phyloP scores from a whole-genome alignment of 2,329 filamentous ascomycete genomes.

The Fusarium udum region DNA sequence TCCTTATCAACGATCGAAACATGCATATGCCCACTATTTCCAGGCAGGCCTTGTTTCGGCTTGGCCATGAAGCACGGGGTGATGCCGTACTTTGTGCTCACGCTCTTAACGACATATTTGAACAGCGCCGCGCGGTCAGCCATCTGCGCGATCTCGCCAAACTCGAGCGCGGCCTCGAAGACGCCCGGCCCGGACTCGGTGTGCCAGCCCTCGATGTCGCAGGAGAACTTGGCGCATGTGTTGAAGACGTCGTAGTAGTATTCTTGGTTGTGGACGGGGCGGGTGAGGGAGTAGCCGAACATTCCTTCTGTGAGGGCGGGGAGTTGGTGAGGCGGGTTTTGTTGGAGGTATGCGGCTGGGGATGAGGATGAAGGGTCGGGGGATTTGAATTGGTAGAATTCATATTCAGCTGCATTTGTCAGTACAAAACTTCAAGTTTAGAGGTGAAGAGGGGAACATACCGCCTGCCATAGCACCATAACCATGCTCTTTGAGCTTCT shows the following conservation, averaged over 20 bases:
- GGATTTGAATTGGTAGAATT: slow-evolving; percentile 90
- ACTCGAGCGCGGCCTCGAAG: slow-evolving; percentile 94
- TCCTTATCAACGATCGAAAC: slow-evolving; percentile 82
- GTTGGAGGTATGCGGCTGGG: slow-evolving; percentile 76
- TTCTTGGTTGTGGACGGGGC: slow-evolving; percentile 88
- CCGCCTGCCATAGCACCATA: slow-evolving; percentile 90
- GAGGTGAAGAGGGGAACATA: slow-evolving; percentile 53
- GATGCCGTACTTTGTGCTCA: slow-evolving; percentile 87
- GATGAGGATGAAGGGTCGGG: slow-evolving; percentile 68
- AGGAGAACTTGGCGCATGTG: slow-evolving; percentile 78
- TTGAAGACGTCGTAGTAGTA: slow-evolving; percentile 92
- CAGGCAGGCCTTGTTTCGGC: slow-evolving; percentile 87
- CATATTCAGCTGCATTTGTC: slow-evolving; percentile 78
- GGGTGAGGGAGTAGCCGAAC: slow-evolving; percentile 92
- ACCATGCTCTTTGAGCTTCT: slow-evolving; percentile 73
- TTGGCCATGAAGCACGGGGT: slow-evolving; percentile 99
- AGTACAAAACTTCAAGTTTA: neutral
- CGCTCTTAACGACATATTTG: slow-evolving; percentile 93
- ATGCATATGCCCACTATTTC: slow-evolving; percentile 96
- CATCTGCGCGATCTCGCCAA: slow-evolving; percentile 87
- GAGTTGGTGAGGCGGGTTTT: slow-evolving; percentile 77
- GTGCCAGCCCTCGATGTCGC: slow-evolving; percentile 93
- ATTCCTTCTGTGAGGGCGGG: slow-evolving; percentile 89
- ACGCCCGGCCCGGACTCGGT: slow-evolving; percentile 94
- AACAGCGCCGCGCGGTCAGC: slow-evolving; percentile 92